Evolutionary conservation across 1,284 basidiomycete species (phyloP).

Genomic region (Boletus albobrunnescens): DNA sequence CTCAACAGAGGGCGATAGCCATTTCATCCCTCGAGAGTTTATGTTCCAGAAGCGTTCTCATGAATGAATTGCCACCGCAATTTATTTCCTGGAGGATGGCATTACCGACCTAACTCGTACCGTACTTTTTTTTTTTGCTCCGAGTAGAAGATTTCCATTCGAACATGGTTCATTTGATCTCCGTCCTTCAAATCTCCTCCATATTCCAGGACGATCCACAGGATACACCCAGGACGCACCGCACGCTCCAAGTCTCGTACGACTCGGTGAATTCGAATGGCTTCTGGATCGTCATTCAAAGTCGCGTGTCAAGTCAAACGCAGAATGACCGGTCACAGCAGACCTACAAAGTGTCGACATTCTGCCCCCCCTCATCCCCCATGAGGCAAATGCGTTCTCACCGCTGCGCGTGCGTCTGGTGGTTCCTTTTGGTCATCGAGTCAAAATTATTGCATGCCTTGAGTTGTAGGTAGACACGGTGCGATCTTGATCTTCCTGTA

Average conservation of each 20-base stretch:
- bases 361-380: too few relatives aligned
- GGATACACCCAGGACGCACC: constrained; percentile 53
- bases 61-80: constrained; percentile 45
- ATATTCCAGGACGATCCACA: constrained; percentile 42
- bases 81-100: constrained; percentile 12
- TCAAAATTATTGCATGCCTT: too few relatives aligned
- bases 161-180: constrained; percentile 44
- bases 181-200: constrained; percentile 29
- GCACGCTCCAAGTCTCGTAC: constrained; percentile 45
- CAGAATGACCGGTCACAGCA: constrained; percentile 58
- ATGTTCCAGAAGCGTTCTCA: constrained; percentile 52
- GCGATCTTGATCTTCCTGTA: too few relatives aligned
- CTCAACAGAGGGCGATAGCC: constrained; percentile 38
- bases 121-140: too few relatives aligned
- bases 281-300: constrained; percentile 52
- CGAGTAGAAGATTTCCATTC: constrained; percentile 32
- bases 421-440: constrained; percentile 34
- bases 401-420: constrained; percentile 34
- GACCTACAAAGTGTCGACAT: constrained; percentile 52
- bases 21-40: constrained; percentile 50
- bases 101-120: background rate
- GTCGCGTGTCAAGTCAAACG: constrained; percentile 49
- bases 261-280: constrained; percentile 48
- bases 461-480: constrained; percentile 38
- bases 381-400: constrained; percentile 7